Evolutionary conservation across 306 rosid species (phyloP), one percentile per base, ranked within the genome.

Genomic region (Amphicarpaea edgeworthii): DNA sequence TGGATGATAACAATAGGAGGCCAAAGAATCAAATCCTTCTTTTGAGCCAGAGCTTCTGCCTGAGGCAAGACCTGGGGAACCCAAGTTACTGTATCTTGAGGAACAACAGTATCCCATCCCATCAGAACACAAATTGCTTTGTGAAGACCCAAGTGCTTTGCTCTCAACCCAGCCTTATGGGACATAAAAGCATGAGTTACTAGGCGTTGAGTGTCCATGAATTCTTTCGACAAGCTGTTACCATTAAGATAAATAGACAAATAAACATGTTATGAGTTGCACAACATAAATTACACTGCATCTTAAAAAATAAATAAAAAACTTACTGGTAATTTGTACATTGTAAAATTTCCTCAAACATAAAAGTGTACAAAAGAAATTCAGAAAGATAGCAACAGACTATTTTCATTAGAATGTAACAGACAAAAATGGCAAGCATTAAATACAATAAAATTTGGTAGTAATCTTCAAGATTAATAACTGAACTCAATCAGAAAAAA

Each of bases 181-280:
- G 98, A 94, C 98, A 94, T 94, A 80, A 80, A 94, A 70, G 98
- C 96, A 86, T 94, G 98, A 70, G 90, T 94, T 37, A 87, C 96
- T 54, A 94, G 84, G 73, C 98, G 90, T 63, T 82, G 92, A 70
- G 96, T 94, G 84, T 92, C 95, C 96, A 86, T 81, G 86, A 92
- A 94, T 80, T 94, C 98, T 91, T 95, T 95, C 0, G 98, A 95
- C 63, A 70, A 30, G 85, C 98, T 95, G 97, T 49, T 64, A 81
- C 61, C 49, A 81, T 65, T 76, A 24, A 76, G 46, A 83, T 37
- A 75, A 63, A 68, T 75, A 43, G 66, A 57, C 60, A 60, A 45
- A 62, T 9, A 49, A 61, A 78, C 46, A 34, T 7, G 75, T 69
- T 50, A 68, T 0, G 19, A 17, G 57, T 51, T 19, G 59, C 50